These are phyloP conservation scores for Vinca minor DNA, from an alignment of 257 asterid species.

Conservation along the genomic window DNA sequence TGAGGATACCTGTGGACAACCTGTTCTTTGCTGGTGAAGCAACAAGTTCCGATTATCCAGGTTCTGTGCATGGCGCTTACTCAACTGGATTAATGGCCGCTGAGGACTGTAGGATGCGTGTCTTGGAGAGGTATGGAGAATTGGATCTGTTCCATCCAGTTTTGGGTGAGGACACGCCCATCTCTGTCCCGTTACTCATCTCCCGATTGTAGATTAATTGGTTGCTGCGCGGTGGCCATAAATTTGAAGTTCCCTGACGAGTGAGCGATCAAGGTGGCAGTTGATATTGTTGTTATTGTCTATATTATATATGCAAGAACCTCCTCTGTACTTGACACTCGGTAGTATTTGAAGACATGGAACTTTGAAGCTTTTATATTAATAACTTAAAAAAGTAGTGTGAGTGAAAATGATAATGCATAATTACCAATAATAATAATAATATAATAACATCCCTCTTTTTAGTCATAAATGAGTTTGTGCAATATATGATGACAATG, in stretches of 20 bases:
- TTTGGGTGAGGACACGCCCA: slow-evolving; percentile 52
- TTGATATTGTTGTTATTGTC: slow-evolving; percentile 16
- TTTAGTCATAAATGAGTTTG: too few relatives aligned
- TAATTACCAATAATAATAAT: too few relatives aligned
- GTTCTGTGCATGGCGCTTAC: slow-evolving; percentile 88
- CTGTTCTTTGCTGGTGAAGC: slow-evolving; percentile 92
- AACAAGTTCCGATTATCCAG: slow-evolving; percentile 64
- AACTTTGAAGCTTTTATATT: too few relatives aligned
- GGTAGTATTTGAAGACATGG: too few relatives aligned
- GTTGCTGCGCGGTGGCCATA: neutral
- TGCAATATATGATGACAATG: too few relatives aligned
- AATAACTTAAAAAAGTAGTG: too few relatives aligned
- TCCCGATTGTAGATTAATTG: slow-evolving; percentile 3
- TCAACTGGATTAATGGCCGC: slow-evolving; percentile 86
- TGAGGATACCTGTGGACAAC: slow-evolving; percentile 77
- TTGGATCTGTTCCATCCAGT: slow-evolving; percentile 67
- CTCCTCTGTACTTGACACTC: too few relatives aligned
- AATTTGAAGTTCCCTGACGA: slow-evolving; percentile 23
- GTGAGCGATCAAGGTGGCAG: slow-evolving; percentile 54
- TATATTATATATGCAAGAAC: too few relatives aligned
- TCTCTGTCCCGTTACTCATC: slow-evolving; percentile 61
- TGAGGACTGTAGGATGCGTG: slow-evolving; percentile 86
- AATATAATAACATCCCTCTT: too few relatives aligned
- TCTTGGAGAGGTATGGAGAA: slow-evolving; percentile 73
- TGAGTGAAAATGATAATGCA: too few relatives aligned